These are phyloP conservation scores for Mortierella sp. DNA, from an alignment of 371 early-diverging fungal genomes.

Conservation along the genomic window DNA sequence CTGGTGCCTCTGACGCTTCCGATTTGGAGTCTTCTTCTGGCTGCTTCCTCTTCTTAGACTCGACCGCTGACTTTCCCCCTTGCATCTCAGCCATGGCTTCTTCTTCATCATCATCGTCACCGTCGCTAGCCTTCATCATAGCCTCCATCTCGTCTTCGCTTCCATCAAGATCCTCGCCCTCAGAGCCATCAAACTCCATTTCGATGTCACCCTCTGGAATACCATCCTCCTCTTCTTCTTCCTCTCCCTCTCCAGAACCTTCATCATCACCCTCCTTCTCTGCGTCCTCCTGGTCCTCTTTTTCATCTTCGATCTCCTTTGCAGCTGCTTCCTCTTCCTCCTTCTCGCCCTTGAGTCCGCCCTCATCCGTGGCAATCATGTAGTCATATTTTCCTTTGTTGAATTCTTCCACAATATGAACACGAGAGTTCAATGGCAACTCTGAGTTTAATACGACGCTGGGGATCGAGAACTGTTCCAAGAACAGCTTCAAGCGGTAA, in stretches of 20 bases:
- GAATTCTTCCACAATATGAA: constrained; percentile 96
- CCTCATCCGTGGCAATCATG: constrained; percentile 96
- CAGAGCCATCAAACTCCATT: constrained; percentile 57
- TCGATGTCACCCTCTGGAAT: constrained; percentile 56
- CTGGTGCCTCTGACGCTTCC: neutral
- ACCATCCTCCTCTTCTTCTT: constrained; percentile 28
- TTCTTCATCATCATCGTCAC: constrained; percentile 47
- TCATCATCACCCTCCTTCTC: constrained; percentile 40
- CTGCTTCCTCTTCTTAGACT: constrained; percentile 49
- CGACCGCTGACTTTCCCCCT: constrained; percentile 13
- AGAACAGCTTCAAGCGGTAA: constrained; percentile 91
- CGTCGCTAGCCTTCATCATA: constrained; percentile 51
- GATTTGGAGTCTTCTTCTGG: constrained; percentile 25
- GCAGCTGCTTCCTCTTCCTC: constrained; percentile 68
- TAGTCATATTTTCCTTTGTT: constrained; percentile 97
- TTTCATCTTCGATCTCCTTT: constrained; percentile 51
- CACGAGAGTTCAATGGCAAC: constrained; percentile 88
- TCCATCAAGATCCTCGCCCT: constrained; percentile 39
- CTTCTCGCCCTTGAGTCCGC: constrained; percentile 76
- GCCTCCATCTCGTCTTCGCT: constrained; percentile 51
- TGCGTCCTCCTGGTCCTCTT: constrained; percentile 42
- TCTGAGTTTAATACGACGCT: constrained; percentile 94
- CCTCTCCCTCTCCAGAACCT: constrained; percentile 35
- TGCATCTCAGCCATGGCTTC: constrained; percentile 44
- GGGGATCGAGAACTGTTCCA: constrained; percentile 95